A percentile compares a stretch with the other conserved stretches of the same genome.
These are phyloP conservation scores for Calonectria pauciramosa DNA, from an alignment of 2,329 filamentous ascomycete species.

Conservation along the genomic window DNA sequence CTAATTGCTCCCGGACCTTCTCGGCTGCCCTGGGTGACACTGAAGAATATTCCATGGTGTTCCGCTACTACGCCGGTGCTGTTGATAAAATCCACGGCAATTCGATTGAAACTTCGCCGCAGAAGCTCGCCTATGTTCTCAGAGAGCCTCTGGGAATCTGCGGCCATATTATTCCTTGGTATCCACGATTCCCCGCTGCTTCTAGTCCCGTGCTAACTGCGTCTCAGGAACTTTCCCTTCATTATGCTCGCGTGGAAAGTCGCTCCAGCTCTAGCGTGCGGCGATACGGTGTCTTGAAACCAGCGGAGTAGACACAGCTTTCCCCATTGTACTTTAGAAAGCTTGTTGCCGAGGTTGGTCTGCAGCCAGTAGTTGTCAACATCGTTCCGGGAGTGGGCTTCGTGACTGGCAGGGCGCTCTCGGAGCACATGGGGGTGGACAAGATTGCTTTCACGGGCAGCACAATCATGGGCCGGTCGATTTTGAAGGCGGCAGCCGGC, in stretches of 20 bases:
- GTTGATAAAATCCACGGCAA: conserved; percentile 79
- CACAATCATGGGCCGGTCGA: conserved; percentile 73
- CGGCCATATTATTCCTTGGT: conserved; percentile 72
- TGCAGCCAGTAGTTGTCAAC: conserved; percentile 78
- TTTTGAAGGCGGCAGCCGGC: conserved; percentile 75
- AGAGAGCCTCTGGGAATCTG: conserved; percentile 77
- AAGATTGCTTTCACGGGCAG: conserved; percentile 80
- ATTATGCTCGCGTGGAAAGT: conserved; percentile 74
- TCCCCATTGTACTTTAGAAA: conserved; percentile 71
- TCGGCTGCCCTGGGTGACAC: not conserved
- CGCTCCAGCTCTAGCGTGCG: conserved; percentile 70
- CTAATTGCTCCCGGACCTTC: conserved; percentile 49
- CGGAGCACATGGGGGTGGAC: conserved; percentile 72
- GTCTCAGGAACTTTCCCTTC: conserved; percentile 19
- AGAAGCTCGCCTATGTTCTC: conserved; percentile 76
- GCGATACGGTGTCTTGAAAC: conserved; percentile 70
- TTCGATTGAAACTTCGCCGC: conserved; percentile 72
- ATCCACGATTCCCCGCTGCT: not conserved
- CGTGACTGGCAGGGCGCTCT: conserved; percentile 73
- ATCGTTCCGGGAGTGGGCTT: conserved; percentile 75
- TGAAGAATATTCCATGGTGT: not conserved
- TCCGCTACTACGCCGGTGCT: conserved; percentile 76
- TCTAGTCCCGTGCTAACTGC: not conserved
- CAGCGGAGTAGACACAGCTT: conserved; percentile 70
- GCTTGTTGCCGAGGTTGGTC: conserved; percentile 75